These are phyloP conservation scores for Aspergillus sojae DNA, from an alignment of 2,329 filamentous ascomycete genomes.

Conservation along the genomic window DNA sequence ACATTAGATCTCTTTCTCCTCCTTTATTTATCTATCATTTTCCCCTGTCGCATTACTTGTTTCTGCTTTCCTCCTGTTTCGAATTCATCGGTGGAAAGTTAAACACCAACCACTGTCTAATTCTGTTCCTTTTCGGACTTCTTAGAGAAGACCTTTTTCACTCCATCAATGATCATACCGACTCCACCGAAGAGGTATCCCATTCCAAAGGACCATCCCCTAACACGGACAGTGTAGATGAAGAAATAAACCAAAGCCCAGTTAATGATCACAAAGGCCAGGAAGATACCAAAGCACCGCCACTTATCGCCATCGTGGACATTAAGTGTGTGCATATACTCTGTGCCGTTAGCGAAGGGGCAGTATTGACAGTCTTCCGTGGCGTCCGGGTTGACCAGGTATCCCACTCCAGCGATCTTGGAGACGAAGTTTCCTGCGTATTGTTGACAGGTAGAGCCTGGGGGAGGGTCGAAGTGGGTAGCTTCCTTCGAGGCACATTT, in stretches of 20 bases:
- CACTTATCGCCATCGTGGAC: slow-evolving; percentile 65
- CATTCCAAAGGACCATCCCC: slow-evolving; percentile 71
- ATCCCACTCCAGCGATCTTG: slow-evolving; percentile 55
- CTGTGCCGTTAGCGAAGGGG: slow-evolving; percentile 63
- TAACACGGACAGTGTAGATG: slow-evolving; percentile 71
- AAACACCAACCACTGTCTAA: slow-evolving; percentile 9
- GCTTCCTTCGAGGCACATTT: slow-evolving; percentile 60
- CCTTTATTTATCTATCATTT: background rate
- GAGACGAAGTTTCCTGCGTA: slow-evolving; percentile 66
- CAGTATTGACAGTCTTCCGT: slow-evolving; percentile 69
- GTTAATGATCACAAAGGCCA: slow-evolving; percentile 71
- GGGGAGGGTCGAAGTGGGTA: slow-evolving; percentile 67
- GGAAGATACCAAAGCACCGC: slow-evolving; percentile 72
- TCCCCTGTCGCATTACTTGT: background rate
- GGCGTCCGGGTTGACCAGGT: slow-evolving; percentile 64
- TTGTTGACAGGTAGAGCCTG: slow-evolving; percentile 63
- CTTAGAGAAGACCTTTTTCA: slow-evolving; percentile 31
- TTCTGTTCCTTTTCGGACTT: slow-evolving; percentile 25
- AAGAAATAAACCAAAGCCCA: slow-evolving; percentile 76
- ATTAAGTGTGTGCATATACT: slow-evolving; percentile 66
- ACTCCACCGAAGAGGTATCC: slow-evolving; percentile 56
- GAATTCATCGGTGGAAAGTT: background rate
- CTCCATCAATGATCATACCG: slow-evolving; percentile 43
- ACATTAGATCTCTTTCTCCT: background rate
- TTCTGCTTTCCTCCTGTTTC: background rate